Base-by-base conservation (phyloP, 176 grass and related monocot genomes). In the Luzula sylvatica region DNA sequence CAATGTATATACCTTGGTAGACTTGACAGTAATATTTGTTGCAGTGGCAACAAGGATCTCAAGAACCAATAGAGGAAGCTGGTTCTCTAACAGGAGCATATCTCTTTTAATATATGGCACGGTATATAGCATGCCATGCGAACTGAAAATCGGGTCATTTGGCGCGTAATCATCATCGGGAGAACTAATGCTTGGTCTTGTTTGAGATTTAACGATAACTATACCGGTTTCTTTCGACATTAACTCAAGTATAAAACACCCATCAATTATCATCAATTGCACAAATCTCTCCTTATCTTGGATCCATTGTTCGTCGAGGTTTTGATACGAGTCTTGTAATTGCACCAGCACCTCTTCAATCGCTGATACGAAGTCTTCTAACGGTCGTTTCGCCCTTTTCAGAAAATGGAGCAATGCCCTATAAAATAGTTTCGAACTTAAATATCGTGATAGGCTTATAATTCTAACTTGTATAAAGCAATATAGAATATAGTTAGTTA, bases 21-120 rank as follows among this genome's bases (percentile, higher is more conserved):
- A 47, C 24, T 46, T 18, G 26, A 41, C 56, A 22, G n/a, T 35
- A 35, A 4, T 35, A 35, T 35, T 35, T 35, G 30, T 35, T 35
- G 42, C 82, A 5, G 78, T 59, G 63, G 46, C 55, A 17, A 76
- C 14, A 15, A 94, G 82, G 46, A 7, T 73, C 21, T 79, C 71
- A 8, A 94, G 62, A 2, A 82, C 74, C 4, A 86, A 71, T 27
- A 94, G 62, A 2, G 82, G 87, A 23, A 86, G 29, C 56, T 94
- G 87, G 50, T 94, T 94, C 72, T 94, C 82, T 15, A 94, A 61
- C 87, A 94, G 78, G 15, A 94, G 78, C 78, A 82, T 83, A 50
- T 94, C 87, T 0, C 87, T 71, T 22, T 57, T 66, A 9, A 87
- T 79, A 72, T 79, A 94, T 0, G 87, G 82, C 47, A 87, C 58